These are phyloP conservation scores for Alternaria sp. DNA, from an alignment of 2,329 filamentous ascomycete species.

Conservation along the genomic window DNA sequence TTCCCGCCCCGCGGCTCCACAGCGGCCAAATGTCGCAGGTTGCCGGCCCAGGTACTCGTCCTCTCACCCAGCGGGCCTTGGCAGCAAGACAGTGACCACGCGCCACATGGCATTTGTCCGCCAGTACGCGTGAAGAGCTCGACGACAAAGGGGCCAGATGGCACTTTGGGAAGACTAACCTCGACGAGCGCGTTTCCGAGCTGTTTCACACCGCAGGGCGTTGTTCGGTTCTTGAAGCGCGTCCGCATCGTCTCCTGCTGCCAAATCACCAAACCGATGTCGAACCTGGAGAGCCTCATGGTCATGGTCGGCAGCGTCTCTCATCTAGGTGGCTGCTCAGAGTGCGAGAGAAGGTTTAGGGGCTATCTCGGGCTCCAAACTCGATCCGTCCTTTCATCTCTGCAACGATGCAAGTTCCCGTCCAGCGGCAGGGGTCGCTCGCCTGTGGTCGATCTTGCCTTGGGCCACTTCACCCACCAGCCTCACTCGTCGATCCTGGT, in stretches of 20 bases:
- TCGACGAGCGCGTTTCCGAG: slow-evolving; percentile 20
- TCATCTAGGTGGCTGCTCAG: slow-evolving; percentile 4
- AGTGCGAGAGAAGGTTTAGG: slow-evolving; percentile 31
- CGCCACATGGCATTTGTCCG: slow-evolving; percentile 24
- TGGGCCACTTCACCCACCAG: slow-evolving; percentile 36
- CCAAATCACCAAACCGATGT: slow-evolving; percentile 49
- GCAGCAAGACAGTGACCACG: slow-evolving; percentile 22
- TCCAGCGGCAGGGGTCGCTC: slow-evolving; percentile 27
- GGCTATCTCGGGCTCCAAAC: slow-evolving; percentile 42
- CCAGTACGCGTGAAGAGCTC: slow-evolving; percentile 22
- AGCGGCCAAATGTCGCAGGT: slow-evolving; percentile 35
- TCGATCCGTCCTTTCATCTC: slow-evolving; percentile 43
- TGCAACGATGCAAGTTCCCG: slow-evolving; percentile 40
- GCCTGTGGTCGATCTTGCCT: slow-evolving; percentile 22
- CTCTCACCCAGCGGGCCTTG: slow-evolving; percentile 34
- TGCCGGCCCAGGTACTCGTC: slow-evolving; percentile 25
- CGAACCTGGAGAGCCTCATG: slow-evolving; percentile 41
- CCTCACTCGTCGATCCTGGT: slow-evolving; percentile 50
- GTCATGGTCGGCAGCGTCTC: slow-evolving; percentile 24
- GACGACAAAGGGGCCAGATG: slow-evolving; percentile 16
- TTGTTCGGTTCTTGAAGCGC: slow-evolving; percentile 28
- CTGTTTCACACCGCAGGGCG: slow-evolving; percentile 46
- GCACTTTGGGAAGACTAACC: slow-evolving; percentile 23
- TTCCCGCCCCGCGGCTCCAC: slow-evolving; percentile 32
- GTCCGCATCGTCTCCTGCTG: slow-evolving; percentile 41